Evolutionary conservation across 257 asterid species (phyloP).

Genomic region (Oldenlandia corymbosa): DNA sequence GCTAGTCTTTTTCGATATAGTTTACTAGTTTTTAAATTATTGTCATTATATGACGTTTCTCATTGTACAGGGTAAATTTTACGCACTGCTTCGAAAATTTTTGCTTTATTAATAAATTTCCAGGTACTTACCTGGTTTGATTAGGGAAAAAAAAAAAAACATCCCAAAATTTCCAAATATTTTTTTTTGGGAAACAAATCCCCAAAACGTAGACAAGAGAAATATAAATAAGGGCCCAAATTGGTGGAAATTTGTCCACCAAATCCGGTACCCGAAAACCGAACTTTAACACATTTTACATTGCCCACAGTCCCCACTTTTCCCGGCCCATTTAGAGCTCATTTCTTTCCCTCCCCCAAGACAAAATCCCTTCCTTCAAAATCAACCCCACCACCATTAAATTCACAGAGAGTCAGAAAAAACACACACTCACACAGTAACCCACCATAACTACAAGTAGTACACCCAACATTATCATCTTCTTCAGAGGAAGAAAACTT

Average conservation of each 20-base stretch:
- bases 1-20: too few species aligned
- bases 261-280: conserved; percentile 9
- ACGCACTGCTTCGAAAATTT: too few species aligned
- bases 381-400: neutral
- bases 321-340: conserved; percentile 17
- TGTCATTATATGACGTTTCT: too few species aligned
- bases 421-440: conserved; percentile 8
- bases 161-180: neutral
- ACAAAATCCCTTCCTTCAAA: neutral
- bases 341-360: conserved; percentile 1
- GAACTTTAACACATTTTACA: neutral
- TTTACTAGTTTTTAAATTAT: too few species aligned
- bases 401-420: neutral
- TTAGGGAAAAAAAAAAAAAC: too few species aligned
- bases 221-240: conserved; percentile 13
- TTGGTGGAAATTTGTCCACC: conserved; percentile 9
- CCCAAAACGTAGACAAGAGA: neutral
- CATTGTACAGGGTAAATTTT: too few species aligned
- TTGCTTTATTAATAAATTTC: too few species aligned
- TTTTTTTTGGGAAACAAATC: neutral
- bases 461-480: too few species aligned
- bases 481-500: too few species aligned
- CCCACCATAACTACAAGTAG: neutral
- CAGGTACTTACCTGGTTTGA: too few species aligned
- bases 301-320: conserved; percentile 8